Percentiles rank a stretch among this genome's conserved stretches.
Conservation (phyloP, 2,329 filamentous ascomycete genomes). For the Trichoderma afroharzianum region DNA sequence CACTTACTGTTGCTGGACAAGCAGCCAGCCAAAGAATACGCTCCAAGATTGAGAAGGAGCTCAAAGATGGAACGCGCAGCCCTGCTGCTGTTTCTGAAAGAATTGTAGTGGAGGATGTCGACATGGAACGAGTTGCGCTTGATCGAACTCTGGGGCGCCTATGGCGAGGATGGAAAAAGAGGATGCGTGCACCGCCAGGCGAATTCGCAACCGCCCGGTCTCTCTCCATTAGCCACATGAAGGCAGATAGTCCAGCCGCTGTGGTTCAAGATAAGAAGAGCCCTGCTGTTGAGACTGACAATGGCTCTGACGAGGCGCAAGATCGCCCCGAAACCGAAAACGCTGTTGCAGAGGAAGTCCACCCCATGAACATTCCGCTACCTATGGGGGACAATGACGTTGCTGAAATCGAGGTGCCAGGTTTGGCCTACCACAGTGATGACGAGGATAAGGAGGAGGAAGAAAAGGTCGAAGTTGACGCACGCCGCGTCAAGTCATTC, state of each 20-base stretch:
- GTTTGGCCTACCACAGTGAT: conserved; percentile 59
- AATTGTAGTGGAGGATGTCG: conserved; percentile 80
- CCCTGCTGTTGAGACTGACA: conserved; percentile 6
- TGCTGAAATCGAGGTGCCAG: conserved; percentile 76
- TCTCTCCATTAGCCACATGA: conserved; percentile 41
- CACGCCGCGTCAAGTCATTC: conserved; percentile 46
- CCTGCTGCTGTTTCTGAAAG: conserved; percentile 55
- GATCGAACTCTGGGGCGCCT: conserved; percentile 83
- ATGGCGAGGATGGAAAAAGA: conserved; percentile 95
- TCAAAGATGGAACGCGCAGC: conserved; percentile 48
- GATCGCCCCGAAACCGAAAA: conserved; percentile 22
- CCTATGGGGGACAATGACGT: conserved; percentile 66
- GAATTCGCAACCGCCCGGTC: conserved; percentile 47
- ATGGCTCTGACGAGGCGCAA: conserved; percentile 14
- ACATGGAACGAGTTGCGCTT: conserved; percentile 89
- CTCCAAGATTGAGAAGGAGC: conserved; percentile 55
- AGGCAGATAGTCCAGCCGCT: conserved; percentile 35
- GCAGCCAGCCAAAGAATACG: conserved; percentile 70
- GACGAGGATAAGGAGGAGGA: conserved; percentile 50
- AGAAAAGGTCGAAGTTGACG: conserved; percentile 32
- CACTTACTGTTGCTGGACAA: conserved; percentile 80
- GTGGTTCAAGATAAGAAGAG: conserved; percentile 33
- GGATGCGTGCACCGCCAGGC: conserved; percentile 57
- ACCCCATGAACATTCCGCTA: conserved; percentile 55
- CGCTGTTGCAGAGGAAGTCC: conserved; percentile 27